Conservation (phyloP, 768 basidiomycete species). For the Lactifluus echinatus region DNA sequence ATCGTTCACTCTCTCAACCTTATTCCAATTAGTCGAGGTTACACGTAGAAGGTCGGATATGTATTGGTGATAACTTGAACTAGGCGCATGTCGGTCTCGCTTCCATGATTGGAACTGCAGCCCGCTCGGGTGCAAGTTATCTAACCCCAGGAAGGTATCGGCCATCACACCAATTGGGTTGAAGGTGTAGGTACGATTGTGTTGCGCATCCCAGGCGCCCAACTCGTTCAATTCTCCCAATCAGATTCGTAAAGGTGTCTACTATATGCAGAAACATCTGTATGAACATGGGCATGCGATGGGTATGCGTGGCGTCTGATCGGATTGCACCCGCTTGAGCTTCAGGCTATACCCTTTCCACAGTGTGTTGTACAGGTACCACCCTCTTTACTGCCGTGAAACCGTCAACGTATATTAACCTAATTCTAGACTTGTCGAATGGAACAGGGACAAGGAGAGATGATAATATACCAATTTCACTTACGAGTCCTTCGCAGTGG, state of each 20-base stretch:
- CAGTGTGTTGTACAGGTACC: neutral
- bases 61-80: constrained; percentile 71
- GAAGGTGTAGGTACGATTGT: neutral
- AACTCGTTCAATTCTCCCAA: neutral
- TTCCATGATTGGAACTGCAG: neutral
- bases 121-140: constrained; percentile 1
- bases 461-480: neutral
- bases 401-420: neutral
- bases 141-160: neutral
- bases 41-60: constrained; percentile 49
- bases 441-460: neutral
- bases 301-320: neutral
- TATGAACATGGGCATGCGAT: neutral
- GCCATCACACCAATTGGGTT: neutral
- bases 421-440: neutral
- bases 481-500: neutral
- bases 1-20: constrained; percentile 39
- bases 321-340: neutral
- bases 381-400: neutral
- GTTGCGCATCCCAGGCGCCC: neutral
- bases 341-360: neutral
- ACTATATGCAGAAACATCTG: neutral
- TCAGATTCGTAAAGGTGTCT: neutral
- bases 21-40: constrained; percentile 51
- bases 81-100: neutral